Evolutionary conservation across 129 eudicot genomes (phyloP), one percentile per base, ranked within the genome.

Genomic region (Calendula officinalis): DNA sequence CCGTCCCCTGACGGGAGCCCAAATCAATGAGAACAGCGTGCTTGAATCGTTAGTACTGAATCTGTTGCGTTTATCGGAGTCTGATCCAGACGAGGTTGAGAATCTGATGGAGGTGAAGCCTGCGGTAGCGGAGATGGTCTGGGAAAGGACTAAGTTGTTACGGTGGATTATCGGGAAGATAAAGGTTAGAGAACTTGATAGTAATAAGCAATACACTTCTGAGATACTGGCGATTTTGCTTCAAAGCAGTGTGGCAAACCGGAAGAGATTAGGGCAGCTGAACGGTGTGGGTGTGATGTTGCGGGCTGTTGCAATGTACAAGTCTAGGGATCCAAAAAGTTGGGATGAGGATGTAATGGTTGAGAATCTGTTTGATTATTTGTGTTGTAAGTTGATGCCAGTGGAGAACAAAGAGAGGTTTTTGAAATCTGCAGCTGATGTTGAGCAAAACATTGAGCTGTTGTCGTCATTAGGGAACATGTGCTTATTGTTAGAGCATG

Each of bases 321-420:
- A 94, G 83, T 79, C 92, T 0, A 85, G 76, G 84, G 99, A 94
- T 71, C 99, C 99, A 0, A 74, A 72, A 83, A 88, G 82, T n/a
- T 74, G 77, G 49, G 99, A 94, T 54, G 99, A 94, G 81, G 97
- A 94, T 81, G 99, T 88, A 78, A 85, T 94, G 97, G 88, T 94
- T 57, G 99, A 94, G 84, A 94, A 94, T 76, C 72, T 94, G 80
- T 94, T 94, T 71, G 95, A 94, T 78, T 83, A 89, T 59, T 60
- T 94, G 84, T 94, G 99, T 71, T 94, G 99, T 66, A 67, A 88
- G 90, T 73, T 94, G 75, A 94, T 94, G 99, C 99, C 99, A 0
- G 64, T 88, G 76, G 99, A 94, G 90, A 94, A 94, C 40, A 94
- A 94, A 86, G 99, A 94, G 86, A 77, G 80, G 83, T 94, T 94